Evolutionary conservation across 768 basidiomycete species (phyloP), one percentile per base, ranked within the genome.

Genomic region (Amanita inopinata): DNA sequence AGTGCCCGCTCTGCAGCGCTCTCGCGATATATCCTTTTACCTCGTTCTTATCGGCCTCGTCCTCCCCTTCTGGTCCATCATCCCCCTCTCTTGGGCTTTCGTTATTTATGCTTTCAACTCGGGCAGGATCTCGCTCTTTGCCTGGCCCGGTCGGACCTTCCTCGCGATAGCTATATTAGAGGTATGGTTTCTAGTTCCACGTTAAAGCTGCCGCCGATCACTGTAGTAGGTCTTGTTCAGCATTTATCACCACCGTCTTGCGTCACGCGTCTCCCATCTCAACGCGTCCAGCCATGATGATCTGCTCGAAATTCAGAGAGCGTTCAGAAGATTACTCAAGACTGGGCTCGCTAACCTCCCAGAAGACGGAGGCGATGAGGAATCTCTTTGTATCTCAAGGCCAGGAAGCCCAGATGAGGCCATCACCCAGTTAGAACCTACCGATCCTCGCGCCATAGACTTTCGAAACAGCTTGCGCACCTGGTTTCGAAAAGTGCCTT

Each of bases 401-500:
- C 77, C 81, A 27, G 73, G 67, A 31, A 83, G 75, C 55, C 79
- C 79, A 2, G 72, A 65, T 5, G 81, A 87, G 57, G 51, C 64
- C 5, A 73, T 82, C 39, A 61, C 61, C 4, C 69, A 66, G 42
- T 68, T 88, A n/a, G 72, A 73, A 18, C 61, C 58, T 27, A 63
- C 76, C 45, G 85, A 90, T 52, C 78, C 76, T 7, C 74, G 83
- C 5, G 83, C 83, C 1, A 59, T 82, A 27, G 83, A 87, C 51
- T 86, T 85, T 56, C 72, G 83, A 11, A 74, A 79, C 51, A 65
- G 63, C 49, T 63, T 86, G 38, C 69, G 82, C 53, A 81, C 77
- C 14, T 84, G 88, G 88, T 93, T 93, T 57, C 63, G 71, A 43
- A 78, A 76, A 50, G 76, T 70, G 11, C 76, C 79, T 0, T 94